These are phyloP conservation scores for Apiospora malaysiana DNA, from an alignment of 2,329 filamentous ascomycete genomes.

Conservation along the genomic window DNA sequence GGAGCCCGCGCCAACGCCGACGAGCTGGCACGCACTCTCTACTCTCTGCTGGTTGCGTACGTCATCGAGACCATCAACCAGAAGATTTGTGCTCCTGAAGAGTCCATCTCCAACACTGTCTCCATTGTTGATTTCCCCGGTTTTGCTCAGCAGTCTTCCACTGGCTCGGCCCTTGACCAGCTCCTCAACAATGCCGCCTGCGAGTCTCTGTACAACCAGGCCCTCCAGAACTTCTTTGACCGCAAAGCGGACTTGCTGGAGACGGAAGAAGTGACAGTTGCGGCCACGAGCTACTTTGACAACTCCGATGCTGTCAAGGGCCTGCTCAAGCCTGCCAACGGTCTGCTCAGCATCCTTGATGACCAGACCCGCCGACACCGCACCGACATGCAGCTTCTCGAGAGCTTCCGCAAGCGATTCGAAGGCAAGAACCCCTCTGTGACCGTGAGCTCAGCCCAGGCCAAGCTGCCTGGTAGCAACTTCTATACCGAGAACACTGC, in stretches of 20 bases:
- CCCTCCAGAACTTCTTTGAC: conserved; percentile 95
- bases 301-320: conserved; percentile 94
- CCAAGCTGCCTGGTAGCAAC: conserved; percentile 84
- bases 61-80: conserved; percentile 94
- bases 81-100: conserved; percentile 83
- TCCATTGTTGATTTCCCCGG: conserved; percentile 97
- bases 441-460: conserved; percentile 74
- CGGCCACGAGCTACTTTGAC: conserved; percentile 96
- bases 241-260: conserved; percentile 92
- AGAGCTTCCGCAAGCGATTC: conserved; percentile 90
- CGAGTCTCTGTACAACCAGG: conserved; percentile 91
- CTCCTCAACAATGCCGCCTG: conserved; percentile 93
- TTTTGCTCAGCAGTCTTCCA: conserved; percentile 84
- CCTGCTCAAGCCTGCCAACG: conserved; percentile 89
- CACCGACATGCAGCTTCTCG: conserved; percentile 87
- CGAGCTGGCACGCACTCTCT: conserved; percentile 90
- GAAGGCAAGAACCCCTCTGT: conserved; percentile 94
- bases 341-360: conserved; percentile 90
- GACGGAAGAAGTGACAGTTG: conserved; percentile 88
- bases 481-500: conserved; percentile 83
- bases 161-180: conserved; percentile 86
- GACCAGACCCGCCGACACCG: conserved; percentile 92
- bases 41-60: conserved; percentile 91
- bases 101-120: conserved; percentile 89
- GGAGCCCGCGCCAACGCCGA: conserved; percentile 92